Conservation (phyloP, 108 stramenopile genomes). For the Pseudonitzschia delicatissima region DNA sequence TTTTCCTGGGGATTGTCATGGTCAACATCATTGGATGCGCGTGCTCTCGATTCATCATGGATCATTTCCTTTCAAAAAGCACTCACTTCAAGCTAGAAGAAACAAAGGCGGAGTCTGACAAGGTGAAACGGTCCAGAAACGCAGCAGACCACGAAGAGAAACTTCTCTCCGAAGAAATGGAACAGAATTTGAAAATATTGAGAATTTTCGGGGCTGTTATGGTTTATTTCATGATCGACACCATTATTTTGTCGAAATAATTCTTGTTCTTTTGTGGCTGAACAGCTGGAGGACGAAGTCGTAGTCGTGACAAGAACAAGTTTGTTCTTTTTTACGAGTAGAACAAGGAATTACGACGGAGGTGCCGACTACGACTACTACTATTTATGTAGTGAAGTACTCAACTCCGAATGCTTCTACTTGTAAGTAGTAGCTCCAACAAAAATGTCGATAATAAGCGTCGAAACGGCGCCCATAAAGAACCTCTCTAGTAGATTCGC, state of each 20-base stretch:
- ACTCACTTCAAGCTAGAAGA: not conserved
- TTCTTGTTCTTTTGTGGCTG: not conserved
- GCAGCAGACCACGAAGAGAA: constrained; percentile 4
- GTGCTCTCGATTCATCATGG: not conserved
- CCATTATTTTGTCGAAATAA: not conserved
- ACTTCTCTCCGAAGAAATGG: not conserved
- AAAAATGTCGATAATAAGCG: too few species aligned
- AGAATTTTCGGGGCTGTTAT: not conserved
- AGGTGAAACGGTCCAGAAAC: not conserved
- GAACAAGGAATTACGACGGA: too few species aligned
- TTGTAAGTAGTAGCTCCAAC: too few species aligned
- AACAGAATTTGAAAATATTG: not conserved
- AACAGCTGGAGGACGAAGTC: not conserved
- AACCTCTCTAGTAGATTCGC: too few species aligned
- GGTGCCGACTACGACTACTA: not conserved
- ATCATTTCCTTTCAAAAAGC: not conserved
- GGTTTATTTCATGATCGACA: not conserved
- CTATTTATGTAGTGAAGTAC: too few species aligned
- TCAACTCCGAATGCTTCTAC: not conserved
- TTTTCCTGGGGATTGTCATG: constrained; percentile 13
- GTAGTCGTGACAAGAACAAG: not conserved
- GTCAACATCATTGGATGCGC: constrained; percentile 16
- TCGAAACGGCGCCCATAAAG: too few species aligned
- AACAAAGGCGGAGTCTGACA: not conserved
- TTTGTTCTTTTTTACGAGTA: not conserved